Base-by-base conservation (phyloP, 495 filamentous ascomycete genomes). In the Penicillium daleae region DNA sequence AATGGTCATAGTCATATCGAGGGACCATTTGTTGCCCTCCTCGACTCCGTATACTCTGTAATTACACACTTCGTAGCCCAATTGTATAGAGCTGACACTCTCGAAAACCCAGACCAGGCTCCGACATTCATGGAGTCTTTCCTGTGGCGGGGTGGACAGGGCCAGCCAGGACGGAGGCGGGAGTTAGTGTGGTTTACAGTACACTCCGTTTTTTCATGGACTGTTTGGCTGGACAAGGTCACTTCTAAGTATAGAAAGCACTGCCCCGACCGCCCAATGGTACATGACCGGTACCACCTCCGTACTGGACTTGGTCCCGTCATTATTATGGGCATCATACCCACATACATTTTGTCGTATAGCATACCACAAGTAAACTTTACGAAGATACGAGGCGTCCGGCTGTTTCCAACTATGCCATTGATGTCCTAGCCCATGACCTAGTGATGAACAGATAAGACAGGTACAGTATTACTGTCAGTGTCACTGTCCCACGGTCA, bases 201-300 rank as follows among this genome's bases (percentile, higher is more conserved):
- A n/a, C n/a, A n/a, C 46, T 26, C 46, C 24, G 46, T 50, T 17
- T 21, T n/a, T 27, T 32, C 13, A n/a, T 31, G 29, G 3, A 33
- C 1, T 42, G 13, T n/a, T n/a, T 39, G 39, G 39, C 39, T 42
- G 52, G 12, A 46, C 19, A n/a, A 61, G 39, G 65, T 64, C 58
- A 64, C 58, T 71, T 69, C 69, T 71, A 71, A 71, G 69, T 71
- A 71, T 71, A 71, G 69, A 66, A 64, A n/a, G 51, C 31, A 54
- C 37, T 63, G 51, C 54, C 48, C 29, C 39, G 35, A 44, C 26
- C 31, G n/a, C 19, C 21, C 12, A 13, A 15, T 22, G 59, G 56
- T 67, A 67, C 65, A 56, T 53, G 7, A 12, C 4, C 24, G 57
- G 57, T 67, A 67, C 65, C 12, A 6, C 15, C 24, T 8, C 24